Evolutionary conservation across 495 filamentous ascomycete species (phyloP).

Genomic region (Cercophora sp.): DNA sequence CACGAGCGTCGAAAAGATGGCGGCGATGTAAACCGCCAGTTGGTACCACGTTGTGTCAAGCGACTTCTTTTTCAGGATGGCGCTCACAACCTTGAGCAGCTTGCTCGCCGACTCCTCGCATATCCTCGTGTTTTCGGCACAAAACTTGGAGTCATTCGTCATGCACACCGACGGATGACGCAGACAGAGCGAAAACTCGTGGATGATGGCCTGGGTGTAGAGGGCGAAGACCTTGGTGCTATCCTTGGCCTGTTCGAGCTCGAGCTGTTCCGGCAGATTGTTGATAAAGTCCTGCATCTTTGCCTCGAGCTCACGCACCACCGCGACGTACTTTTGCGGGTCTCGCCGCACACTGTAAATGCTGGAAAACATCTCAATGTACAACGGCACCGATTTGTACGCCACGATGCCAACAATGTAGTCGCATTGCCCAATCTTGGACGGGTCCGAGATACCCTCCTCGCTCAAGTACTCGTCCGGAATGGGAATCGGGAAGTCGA

Average conservation of each 20-base stretch:
- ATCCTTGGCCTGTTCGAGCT: conserved; percentile 43
- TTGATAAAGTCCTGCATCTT: conserved; percentile 54
- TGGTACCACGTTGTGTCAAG: conserved; percentile 83
- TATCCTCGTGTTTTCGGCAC: conserved; percentile 60
- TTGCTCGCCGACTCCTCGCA: conserved; percentile 63
- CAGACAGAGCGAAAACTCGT: conserved; percentile 51
- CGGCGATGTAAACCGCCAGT: conserved; percentile 64
- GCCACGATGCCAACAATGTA: conserved; percentile 61
- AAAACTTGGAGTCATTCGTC: conserved; percentile 55
- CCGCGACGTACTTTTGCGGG: conserved; percentile 56
- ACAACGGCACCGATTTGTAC: conserved; percentile 56
- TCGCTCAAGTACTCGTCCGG: conserved; percentile 62
- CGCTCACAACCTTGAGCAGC: conserved; percentile 56
- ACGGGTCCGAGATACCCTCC: conserved; percentile 43
- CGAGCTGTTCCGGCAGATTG: conserved; percentile 53
- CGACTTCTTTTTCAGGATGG: conserved; percentile 57
- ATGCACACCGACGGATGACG: conserved; percentile 69
- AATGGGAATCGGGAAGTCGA: conserved; percentile 66
- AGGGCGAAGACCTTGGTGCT: conserved; percentile 51
- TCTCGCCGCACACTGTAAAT: conserved; percentile 63
- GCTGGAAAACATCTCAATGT: conserved; percentile 65
- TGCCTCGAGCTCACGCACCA: conserved; percentile 58
- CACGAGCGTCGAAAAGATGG: conserved; percentile 69
- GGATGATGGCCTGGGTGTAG: conserved; percentile 42
- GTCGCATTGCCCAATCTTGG: conserved; percentile 53